Percentiles rank a stretch among this genome's conserved stretches.
Evolutionary conservation across 805 yeast genomes (phyloP).

Genomic region (Cyberlindnera veronae): DNA sequence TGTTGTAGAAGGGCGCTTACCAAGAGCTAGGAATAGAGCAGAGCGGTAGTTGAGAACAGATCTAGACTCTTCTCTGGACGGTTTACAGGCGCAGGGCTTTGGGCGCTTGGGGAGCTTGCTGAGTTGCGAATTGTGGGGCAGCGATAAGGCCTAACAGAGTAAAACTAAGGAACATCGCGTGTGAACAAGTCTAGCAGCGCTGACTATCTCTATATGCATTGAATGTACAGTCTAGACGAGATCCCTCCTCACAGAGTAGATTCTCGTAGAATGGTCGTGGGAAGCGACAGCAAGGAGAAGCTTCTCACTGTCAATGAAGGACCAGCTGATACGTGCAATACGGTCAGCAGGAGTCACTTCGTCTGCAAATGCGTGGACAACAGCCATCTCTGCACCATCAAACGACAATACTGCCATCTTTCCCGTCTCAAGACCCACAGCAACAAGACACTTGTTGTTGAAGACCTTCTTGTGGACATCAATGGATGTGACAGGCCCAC

Average conservation of each 20-base stretch:
- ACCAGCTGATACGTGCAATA: conserved; percentile 60
- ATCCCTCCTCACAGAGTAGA: conserved; percentile 28
- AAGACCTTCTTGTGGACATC: conserved; percentile 39
- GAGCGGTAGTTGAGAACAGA: too few species aligned
- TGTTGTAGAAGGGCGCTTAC: too few species aligned
- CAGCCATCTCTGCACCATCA: conserved; percentile 26
- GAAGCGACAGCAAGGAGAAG: conserved; percentile 57
- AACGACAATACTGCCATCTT: conserved; percentile 44
- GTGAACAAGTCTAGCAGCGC: too few species aligned
- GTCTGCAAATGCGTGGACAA: conserved; percentile 34
- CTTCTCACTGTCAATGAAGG: conserved; percentile 27
- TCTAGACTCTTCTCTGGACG: too few species aligned
- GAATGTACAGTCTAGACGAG: neutral
- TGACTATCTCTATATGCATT: too few species aligned
- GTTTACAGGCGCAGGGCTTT: too few species aligned
- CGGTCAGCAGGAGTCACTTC: conserved; percentile 56
- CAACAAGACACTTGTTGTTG: conserved; percentile 37
- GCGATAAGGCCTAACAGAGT: too few species aligned
- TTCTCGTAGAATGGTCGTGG: conserved; percentile 55
- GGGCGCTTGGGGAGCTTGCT: too few species aligned
- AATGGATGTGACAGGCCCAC: conserved; percentile 64
- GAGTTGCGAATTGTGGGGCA: too few species aligned
- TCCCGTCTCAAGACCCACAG: conserved; percentile 75
- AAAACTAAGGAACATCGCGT: too few species aligned
- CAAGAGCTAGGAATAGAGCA: too few species aligned